A percentile compares a stretch with the other conserved stretches of the same genome.
Evolutionary conservation across 2,329 filamentous ascomycete species (phyloP).

Genomic region (Endoconidiophora laricicola): DNA sequence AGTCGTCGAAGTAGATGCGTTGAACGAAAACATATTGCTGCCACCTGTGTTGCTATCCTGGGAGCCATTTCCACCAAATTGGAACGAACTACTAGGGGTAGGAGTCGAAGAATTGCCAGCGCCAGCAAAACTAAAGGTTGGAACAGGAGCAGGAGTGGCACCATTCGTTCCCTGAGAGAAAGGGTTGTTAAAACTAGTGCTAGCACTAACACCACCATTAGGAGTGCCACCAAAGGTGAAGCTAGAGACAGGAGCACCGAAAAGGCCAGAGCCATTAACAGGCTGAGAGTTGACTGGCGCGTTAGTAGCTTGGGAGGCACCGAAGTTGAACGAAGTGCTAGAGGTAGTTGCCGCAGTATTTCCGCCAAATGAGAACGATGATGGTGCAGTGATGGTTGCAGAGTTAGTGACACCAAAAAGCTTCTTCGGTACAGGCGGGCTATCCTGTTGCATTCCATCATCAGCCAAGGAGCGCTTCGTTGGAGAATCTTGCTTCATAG

Average conservation of each 20-base stretch:
- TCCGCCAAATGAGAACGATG: conserved; percentile 23
- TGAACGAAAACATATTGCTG: conserved; percentile 13
- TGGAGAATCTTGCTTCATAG: conserved; percentile 26
- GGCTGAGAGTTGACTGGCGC: conserved; percentile 7
- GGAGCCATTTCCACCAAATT: conserved; percentile 13
- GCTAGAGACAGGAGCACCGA: conserved; percentile 18
- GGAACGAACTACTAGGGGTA: conserved; percentile 10
- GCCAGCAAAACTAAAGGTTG: conserved; percentile 25
- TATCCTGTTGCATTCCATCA: conserved; percentile 12
- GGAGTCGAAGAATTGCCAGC: conserved; percentile 12
- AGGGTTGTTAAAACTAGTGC: conserved; percentile 24
- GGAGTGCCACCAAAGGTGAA: conserved; percentile 13
- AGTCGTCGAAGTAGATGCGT: conserved; percentile 2
- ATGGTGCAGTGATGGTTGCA: conserved; percentile 4
- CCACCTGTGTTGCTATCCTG: conserved; percentile 17
- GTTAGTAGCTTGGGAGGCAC: conserved; percentile 15
- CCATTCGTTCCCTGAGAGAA: conserved; percentile 16
- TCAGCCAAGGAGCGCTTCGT: conserved; percentile 6
- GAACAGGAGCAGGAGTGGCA: conserved; percentile 1
- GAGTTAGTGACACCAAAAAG: conserved; percentile 10
- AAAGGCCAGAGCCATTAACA: conserved; percentile 17
- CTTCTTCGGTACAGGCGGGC: conserved; percentile 15
- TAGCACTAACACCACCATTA: conserved; percentile 15
- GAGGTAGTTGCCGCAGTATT: conserved; percentile 15
- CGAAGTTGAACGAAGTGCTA: conserved; percentile 24